Conservation (phyloP, 257 asterid species). For the Jasminum sambac region DNA sequence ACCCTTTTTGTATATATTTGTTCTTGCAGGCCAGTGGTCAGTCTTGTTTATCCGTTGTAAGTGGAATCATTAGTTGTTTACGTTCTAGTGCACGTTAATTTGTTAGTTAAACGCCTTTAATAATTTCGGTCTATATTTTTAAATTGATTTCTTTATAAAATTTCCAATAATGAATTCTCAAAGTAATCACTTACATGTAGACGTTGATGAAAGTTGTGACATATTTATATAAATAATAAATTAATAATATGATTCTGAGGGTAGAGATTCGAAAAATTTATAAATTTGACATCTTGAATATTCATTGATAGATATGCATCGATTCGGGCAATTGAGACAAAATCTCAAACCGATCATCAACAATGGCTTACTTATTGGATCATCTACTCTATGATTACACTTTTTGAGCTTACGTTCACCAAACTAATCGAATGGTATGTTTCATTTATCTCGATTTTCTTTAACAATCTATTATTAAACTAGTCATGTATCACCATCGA, state of each 20-base stretch:
- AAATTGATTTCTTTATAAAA: no score
- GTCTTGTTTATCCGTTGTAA: conserved; percentile 91
- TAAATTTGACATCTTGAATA: conserved; percentile 17
- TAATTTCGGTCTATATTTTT: no score
- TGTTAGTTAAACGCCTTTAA: no score
- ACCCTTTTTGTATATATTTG: conserved; percentile 19
- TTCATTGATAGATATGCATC: conserved; percentile 76
- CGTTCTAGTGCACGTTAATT: no score
- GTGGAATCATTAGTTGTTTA: conserved; percentile 28
- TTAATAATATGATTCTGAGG: no score
- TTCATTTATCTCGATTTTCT: background rate
- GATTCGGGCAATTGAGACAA: conserved; percentile 87
- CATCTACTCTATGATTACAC: conserved; percentile 94
- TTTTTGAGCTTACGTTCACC: conserved; percentile 90
- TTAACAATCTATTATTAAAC: background rate
- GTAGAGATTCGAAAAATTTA: background rate
- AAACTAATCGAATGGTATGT: conserved; percentile 83
- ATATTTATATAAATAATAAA: no score
- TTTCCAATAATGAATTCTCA: no score
- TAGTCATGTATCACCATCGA: no score
- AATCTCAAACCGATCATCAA: conserved; percentile 88
- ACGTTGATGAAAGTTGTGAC: no score
- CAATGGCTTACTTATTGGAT: conserved; percentile 99
- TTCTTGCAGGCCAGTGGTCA: conserved; percentile 88
- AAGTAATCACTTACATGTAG: no score